Percentiles rank a stretch among this genome's conserved stretches.
Evolutionary conservation across 2,329 filamentous ascomycete species (phyloP).

Genomic region (Stagonosporopsis cucurbitacearum): DNA sequence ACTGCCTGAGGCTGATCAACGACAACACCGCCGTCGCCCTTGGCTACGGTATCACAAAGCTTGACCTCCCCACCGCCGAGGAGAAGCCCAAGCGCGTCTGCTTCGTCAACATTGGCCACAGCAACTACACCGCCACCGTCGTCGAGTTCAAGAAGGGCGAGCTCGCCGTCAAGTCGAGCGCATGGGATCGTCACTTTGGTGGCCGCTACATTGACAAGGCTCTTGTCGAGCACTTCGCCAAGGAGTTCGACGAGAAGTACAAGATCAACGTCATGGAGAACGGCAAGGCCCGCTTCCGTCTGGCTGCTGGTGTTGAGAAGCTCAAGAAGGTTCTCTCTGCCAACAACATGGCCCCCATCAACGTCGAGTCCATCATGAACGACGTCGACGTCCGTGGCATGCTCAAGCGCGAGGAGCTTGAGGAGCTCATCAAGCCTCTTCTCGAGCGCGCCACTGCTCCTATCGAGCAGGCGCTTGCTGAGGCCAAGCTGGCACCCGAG

Average conservation of each 20-base stretch:
- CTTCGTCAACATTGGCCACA: constrained; percentile 95
- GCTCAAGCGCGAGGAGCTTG: constrained; percentile 93
- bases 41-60: constrained; percentile 97
- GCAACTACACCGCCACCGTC: constrained; percentile 91
- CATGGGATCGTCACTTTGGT: constrained; percentile 95
- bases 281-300: constrained; percentile 86
- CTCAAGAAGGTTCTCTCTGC: constrained; percentile 98
- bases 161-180: constrained; percentile 88
- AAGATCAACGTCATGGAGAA: constrained; percentile 95
- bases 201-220: constrained; percentile 97
- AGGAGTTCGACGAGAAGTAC: constrained; percentile 97
- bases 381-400: constrained; percentile 89
- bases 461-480: constrained; percentile 89
- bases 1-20: constrained; percentile 93
- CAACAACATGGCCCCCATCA: constrained; percentile 89
- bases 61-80: constrained; percentile 84
- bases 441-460: constrained; percentile 74
- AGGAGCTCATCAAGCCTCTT: constrained; percentile 86
- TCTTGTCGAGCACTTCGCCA: constrained; percentile 90
- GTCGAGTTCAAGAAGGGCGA: constrained; percentile 98
- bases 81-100: constrained; percentile 90
- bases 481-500: constrained; percentile 87
- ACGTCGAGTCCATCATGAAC: constrained; percentile 98
- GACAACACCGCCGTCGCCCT: constrained; percentile 96
- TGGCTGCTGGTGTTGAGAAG: constrained; percentile 90